Conservation (phyloP, 2,329 filamentous ascomycete genomes). For the Colletotrichum graminicola region DNA sequence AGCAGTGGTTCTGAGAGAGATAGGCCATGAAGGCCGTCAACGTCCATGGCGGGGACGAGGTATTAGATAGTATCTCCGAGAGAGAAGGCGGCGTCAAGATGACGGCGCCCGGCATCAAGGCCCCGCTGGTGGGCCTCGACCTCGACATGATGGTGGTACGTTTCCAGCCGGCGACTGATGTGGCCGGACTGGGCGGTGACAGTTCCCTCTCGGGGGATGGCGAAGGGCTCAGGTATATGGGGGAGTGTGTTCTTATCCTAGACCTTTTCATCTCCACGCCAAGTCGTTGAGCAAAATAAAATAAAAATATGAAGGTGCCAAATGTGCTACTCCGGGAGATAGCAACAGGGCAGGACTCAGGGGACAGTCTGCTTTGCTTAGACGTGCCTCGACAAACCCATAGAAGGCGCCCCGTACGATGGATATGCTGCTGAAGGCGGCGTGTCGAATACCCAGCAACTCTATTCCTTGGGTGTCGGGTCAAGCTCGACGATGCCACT, state of each 20-base stretch:
- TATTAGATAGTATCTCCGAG: slow-evolving; percentile 88
- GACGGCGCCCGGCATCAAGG: slow-evolving; percentile 58
- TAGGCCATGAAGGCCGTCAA: slow-evolving; percentile 95
- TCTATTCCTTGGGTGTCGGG: background rate
- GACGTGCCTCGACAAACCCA: slow-evolving; percentile 13
- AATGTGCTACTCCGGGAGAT: slow-evolving; percentile 8
- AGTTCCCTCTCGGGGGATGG: slow-evolving; percentile 56
- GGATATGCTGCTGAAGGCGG: background rate
- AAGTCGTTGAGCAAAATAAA: slow-evolving; percentile 12
- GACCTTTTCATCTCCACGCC: slow-evolving; percentile 59
- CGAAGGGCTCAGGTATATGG: slow-evolving; percentile 57
- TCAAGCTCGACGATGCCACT: background rate
- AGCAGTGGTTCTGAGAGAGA: slow-evolving; percentile 94
- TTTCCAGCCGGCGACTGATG: slow-evolving; percentile 60
- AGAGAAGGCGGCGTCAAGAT: slow-evolving; percentile 73
- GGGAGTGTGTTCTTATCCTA: slow-evolving; percentile 59
- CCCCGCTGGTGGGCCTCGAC: slow-evolving; percentile 64
- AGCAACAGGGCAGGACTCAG: background rate
- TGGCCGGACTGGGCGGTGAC: slow-evolving; percentile 57
- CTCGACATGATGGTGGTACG: slow-evolving; percentile 58
- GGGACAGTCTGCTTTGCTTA: slow-evolving; percentile 20
- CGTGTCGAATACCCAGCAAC: background rate
- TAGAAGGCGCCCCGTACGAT: slow-evolving; percentile 3
- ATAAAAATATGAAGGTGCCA: background rate
- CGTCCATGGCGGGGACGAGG: slow-evolving; percentile 88